Percentiles rank a stretch among this genome's conserved stretches.
These are phyloP conservation scores for Bombardia bombarda DNA, from an alignment of 495 filamentous ascomycete genomes.

Conservation along the genomic window DNA sequence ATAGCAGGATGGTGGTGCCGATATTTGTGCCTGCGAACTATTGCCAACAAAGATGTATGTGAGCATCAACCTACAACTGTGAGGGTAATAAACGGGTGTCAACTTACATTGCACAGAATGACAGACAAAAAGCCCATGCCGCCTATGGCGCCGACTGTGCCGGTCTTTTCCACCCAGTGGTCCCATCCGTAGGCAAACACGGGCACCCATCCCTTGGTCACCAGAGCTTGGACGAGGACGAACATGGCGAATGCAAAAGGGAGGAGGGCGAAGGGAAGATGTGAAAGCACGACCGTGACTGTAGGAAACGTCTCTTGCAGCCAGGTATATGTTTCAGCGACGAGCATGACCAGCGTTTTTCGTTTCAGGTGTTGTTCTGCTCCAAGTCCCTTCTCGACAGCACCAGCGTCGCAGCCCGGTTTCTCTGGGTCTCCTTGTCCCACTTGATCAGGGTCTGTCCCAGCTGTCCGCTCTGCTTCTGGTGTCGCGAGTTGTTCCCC, in stretches of 20 bases:
- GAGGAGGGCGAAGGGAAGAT: conserved; percentile 54
- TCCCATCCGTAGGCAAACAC: conserved; percentile 63
- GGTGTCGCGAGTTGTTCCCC: neutral
- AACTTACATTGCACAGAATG: conserved; percentile 58
- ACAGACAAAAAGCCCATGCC: conserved; percentile 63
- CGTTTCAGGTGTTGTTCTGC: neutral
- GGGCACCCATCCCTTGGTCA: conserved; percentile 59
- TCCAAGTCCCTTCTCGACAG: neutral
- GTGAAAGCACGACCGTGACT: conserved; percentile 47
- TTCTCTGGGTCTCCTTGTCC: neutral
- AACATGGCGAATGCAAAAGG: conserved; percentile 64
- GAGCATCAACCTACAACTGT: no score
- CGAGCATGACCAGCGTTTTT: conserved; percentile 41
- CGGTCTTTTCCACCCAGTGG: conserved; percentile 58
- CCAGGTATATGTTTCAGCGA: conserved; percentile 40
- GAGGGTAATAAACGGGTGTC: no score
- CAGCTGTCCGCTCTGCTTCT: neutral
- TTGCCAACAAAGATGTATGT: no score
- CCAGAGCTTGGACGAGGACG: conserved; percentile 57
- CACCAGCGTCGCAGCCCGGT: neutral
- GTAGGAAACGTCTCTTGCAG: conserved; percentile 59
- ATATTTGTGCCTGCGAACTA: conserved; percentile 67
- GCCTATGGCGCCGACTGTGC: conserved; percentile 52
- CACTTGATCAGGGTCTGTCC: neutral
- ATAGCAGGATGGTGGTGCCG: conserved; percentile 60